These are phyloP conservation scores for Canavalia gladiata DNA, from an alignment of 306 rosid species.

Conservation along the genomic window DNA sequence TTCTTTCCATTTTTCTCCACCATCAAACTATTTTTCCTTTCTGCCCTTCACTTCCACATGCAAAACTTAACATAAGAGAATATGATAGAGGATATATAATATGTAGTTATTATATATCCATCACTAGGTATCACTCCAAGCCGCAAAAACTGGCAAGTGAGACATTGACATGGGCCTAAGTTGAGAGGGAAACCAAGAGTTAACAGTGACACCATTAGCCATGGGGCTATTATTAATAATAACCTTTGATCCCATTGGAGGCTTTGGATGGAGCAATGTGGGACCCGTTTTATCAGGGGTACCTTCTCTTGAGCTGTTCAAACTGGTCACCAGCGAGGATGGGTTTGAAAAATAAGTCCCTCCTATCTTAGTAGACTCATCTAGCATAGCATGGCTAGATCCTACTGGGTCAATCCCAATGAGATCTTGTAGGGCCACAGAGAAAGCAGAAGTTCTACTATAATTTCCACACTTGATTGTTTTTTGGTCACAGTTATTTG, in stretches of 20 bases:
- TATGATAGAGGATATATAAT: no score
- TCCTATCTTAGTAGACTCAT: constrained; percentile 54
- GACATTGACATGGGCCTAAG: constrained; percentile 71
- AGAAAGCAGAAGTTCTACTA: constrained; percentile 48
- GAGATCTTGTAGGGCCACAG: constrained; percentile 71
- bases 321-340: constrained; percentile 75
- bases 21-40: neutral
- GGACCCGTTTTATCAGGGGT: constrained; percentile 74
- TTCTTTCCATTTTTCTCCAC: neutral
- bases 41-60: constrained; percentile 30
- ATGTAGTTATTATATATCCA: no score
- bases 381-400: constrained; percentile 52
- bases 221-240: constrained; percentile 46
- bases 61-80: constrained; percentile 47
- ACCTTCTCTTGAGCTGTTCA: constrained; percentile 81
- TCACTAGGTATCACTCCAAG: constrained; percentile 73
- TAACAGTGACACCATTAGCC: constrained; percentile 37
- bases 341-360: constrained; percentile 74
- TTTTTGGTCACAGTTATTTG: constrained; percentile 51
- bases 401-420: constrained; percentile 68
- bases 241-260: constrained; percentile 61
- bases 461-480: constrained; percentile 52
- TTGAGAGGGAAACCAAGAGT: constrained; percentile 73
- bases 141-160: constrained; percentile 79
- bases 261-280: constrained; percentile 58